Base-by-base conservation (phyloP, 2,329 filamentous ascomycete species). In the Claviceps spartinae region DNA sequence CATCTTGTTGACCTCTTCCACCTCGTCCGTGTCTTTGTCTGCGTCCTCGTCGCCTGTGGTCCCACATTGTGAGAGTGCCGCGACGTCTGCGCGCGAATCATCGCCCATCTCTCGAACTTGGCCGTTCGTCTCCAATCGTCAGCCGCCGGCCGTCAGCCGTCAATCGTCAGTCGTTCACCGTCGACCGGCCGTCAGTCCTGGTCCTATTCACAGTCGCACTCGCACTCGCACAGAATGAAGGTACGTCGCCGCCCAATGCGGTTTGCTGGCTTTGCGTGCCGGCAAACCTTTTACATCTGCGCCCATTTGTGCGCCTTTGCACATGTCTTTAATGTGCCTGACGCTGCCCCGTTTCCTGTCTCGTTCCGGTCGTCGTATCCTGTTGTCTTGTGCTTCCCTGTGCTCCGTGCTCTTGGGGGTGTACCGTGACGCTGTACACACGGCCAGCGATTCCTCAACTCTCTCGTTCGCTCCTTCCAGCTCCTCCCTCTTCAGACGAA, bases 161-260 rank as follows among this genome's bases (percentile, higher is more conserved):
- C 8, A 30, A 30, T 30, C 26, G 26, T 30, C 26, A 30, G 26
- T 30, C 26, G 26, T 9, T 30, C 26, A 24, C 49, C 44, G 47
- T 37, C 52, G 44, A 51, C 43, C 4, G 20, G 26, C 26, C 26
- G 26, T 30, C 30, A 46, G 22, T 48, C 24, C 16, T 43, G 24
- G 42, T 47, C 47, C 47, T 20, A 48, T 18, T 43, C 47, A 48
- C 34, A 48, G 13, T 26, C 22, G 4, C 36, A 48, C 36, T 34
- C 38, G 50, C 50, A 52, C 41, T 64, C 61, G 60, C 62, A 65
- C 64, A 66, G 63, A 54, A 67, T 67, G 65, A 67, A 67, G 65
- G 65, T 55, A 49, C 26, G 54, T 55, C 38, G 44, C 51, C 50
- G 50, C 41, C 24, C 11, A 36, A 38, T 47, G 16, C 20, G 38